Conservation (phyloP, 148 eudicot species). For the Rheum nobile region DNA sequence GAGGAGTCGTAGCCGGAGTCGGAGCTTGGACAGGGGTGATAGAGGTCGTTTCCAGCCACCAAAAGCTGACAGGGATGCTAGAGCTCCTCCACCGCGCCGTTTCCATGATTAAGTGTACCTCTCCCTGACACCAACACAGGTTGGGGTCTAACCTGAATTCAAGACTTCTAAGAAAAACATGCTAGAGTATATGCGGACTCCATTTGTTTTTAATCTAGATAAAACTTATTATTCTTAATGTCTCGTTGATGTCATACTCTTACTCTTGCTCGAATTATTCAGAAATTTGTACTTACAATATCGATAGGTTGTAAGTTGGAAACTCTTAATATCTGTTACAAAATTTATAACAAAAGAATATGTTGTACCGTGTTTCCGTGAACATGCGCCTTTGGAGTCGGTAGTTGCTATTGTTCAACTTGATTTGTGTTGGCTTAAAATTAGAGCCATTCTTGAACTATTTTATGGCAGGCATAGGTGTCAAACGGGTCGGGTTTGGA, state of each 20-base stretch:
- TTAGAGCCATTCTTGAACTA: too few species aligned
- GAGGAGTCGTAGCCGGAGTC: neutral
- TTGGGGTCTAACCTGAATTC: neutral
- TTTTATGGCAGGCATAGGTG: too few species aligned
- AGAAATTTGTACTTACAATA: neutral
- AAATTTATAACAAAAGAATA: too few species aligned
- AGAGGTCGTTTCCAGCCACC: constrained; percentile 2
- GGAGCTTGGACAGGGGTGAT: neutral
- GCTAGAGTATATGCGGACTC: neutral
- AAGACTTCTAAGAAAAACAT: neutral
- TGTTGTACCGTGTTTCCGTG: too few species aligned
- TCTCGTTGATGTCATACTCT: too few species aligned
- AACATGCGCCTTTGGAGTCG: too few species aligned
- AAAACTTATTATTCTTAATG: neutral
- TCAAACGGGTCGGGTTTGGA: too few species aligned
- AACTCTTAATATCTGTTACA: neutral
- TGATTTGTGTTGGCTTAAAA: too few species aligned
- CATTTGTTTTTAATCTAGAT: neutral
- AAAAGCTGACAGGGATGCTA: neutral
- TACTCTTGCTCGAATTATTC: neutral
- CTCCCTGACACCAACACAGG: neutral
- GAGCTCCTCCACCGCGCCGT: neutral
- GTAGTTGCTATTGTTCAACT: too few species aligned
- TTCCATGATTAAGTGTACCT: neutral
- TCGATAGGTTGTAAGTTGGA: neutral